Base-by-base conservation (phyloP, 2,329 filamentous ascomycete genomes). In the Huntiella bhutanensis region DNA sequence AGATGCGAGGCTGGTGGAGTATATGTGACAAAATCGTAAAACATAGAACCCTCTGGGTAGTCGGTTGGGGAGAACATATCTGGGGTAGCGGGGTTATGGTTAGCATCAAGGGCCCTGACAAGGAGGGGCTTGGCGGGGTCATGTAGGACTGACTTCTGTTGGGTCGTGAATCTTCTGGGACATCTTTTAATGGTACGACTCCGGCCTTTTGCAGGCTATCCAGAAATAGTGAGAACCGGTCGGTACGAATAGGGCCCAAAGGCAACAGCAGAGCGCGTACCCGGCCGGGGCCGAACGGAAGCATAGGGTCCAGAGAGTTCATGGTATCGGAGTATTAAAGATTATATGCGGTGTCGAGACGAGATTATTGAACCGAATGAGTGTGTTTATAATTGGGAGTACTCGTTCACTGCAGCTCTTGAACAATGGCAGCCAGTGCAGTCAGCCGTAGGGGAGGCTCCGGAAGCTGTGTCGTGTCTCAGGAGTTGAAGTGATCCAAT, bases 21-120 rank as follows among this genome's bases (percentile, higher is more conserved):
- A 56, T 85, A 80, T 51, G 82, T 85, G 49, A 82, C 78, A 51
- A 95, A 72, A 59, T 94, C 82, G 69, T 91, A 95, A 55, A 95
- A 71, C 51, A 96, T 80, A 56, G 79, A 77, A 51, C 88, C 88
- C 54, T 78, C 74, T 8, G 85, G 86, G 60, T 91, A 94, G 11
- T 82, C 83, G 56, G 91, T 67, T 36, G 88, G 88, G 49, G 85
- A 93, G 63, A 96, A 95, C 78, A 91, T 87, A 62, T 85, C 86
- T 94, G 60, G 51, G 46, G 17, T 16, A 28, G 28, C 15, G 28
- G 19, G n/a, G 10, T 8, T 11, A 28, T 13, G 15, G 43, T 38
- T 38, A 33, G 37, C 28, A 39, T 17, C 35, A 19, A 28, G n/a
- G 13, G 22, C 11, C n/a, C 28, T 28, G 32, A 35, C 11, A 8